Conservation (phyloP, 768 basidiomycete species). For the Porpolomopsis calyptriformis region DNA sequence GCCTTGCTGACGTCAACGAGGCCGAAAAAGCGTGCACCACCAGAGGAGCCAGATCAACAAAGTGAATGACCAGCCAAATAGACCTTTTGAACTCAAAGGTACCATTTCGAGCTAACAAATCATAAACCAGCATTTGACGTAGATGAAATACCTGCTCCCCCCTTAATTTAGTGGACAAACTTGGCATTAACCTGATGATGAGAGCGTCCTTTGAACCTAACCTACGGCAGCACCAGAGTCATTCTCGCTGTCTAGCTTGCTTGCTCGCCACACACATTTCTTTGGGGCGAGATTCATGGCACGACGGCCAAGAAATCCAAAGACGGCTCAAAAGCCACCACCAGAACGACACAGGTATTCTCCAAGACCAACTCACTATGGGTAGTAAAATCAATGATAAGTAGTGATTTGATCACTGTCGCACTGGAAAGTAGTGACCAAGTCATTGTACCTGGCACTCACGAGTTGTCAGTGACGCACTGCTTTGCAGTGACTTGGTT, state of each 20-base stretch:
- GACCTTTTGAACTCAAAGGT: slow-evolving; percentile 77
- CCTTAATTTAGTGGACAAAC: slow-evolving; percentile 56
- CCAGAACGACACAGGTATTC: slow-evolving; percentile 61
- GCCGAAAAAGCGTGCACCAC: no score
- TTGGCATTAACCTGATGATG: slow-evolving; percentile 73
- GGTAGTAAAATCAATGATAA: not conserved
- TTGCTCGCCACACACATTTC: no score
- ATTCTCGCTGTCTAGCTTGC: no score
- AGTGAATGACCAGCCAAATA: no score
- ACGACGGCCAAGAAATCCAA: slow-evolving; percentile 40
- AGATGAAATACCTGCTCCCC: not conserved
- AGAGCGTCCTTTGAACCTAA: slow-evolving; percentile 83
- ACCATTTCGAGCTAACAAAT: no score
- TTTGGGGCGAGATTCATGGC: no score
- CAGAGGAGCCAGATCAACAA: no score
- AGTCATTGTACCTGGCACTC: not conserved
- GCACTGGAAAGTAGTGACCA: not conserved
- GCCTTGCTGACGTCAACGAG: no score
- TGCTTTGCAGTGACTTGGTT: not conserved
- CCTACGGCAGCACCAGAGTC: slow-evolving; percentile 68
- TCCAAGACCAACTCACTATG: slow-evolving; percentile 53
- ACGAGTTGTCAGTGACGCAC: not conserved
- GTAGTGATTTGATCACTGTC: not conserved
- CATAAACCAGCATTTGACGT: no score
- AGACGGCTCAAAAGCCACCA: slow-evolving; percentile 22